Evolutionary conservation across 1,284 basidiomycete species (phyloP).

Genomic region (Fomes fomentarius): DNA sequence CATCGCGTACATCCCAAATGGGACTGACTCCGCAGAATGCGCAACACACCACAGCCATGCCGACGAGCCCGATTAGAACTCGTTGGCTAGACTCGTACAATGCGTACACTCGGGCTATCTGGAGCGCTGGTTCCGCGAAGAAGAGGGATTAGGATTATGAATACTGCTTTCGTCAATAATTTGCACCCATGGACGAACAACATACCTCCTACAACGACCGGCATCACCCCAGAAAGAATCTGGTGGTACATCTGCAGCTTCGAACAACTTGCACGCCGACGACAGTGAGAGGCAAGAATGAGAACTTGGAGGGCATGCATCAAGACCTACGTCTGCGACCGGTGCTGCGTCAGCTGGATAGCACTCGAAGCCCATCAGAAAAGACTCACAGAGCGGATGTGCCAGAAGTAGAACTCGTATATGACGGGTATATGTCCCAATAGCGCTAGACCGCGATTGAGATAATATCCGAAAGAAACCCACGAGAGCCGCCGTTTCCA

Average conservation of each 20-base stretch:
- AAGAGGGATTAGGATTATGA: background rate
- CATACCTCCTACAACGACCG: background rate
- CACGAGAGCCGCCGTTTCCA: background rate
- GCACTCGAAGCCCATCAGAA: background rate
- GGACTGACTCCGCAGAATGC: background rate
- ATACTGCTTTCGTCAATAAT: background rate
- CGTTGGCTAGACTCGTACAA: conserved; percentile 1
- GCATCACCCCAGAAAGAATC: background rate
- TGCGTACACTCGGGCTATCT: conserved; percentile 7
- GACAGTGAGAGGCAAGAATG: background rate
- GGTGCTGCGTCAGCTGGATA: background rate
- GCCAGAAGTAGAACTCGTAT: conserved; percentile 2
- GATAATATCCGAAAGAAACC: conserved; percentile 9
- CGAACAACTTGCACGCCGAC: background rate
- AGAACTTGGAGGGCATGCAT: background rate
- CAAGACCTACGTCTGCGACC: background rate
- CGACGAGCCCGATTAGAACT: background rate
- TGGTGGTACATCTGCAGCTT: conserved; percentile 7
- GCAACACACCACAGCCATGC: background rate
- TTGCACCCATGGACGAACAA: background rate
- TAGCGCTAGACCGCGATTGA: conserved; percentile 8
- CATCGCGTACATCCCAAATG: background rate
- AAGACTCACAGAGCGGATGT: background rate
- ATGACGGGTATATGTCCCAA: conserved; percentile 5
- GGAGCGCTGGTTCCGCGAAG: no score